Evolutionary conservation across 768 basidiomycete genomes (phyloP).

Genomic region (Lactarius sanguifluus): DNA sequence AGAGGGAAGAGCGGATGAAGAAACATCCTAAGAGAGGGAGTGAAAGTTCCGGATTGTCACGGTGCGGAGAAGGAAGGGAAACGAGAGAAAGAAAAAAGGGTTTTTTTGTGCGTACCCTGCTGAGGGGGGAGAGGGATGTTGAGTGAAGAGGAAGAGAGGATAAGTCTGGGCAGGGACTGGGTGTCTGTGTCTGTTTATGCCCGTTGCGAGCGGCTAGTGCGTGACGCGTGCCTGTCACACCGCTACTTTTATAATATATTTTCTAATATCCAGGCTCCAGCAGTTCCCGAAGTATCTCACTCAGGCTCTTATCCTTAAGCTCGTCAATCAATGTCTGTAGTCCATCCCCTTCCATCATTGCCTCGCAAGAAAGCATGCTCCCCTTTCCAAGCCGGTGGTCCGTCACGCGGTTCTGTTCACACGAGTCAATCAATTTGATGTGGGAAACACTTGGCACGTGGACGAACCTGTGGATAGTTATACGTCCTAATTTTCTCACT

Average conservation of each 20-base stretch:
- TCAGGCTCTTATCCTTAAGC: slow-evolving; percentile 22
- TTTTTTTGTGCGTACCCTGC: background rate
- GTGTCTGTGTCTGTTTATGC: background rate
- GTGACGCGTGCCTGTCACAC: background rate
- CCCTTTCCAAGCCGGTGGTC: slow-evolving; percentile 30
- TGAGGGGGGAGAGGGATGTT: background rate
- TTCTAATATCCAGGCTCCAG: background rate
- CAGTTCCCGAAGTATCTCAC: slow-evolving; percentile 17
- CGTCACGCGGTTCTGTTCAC: slow-evolving; percentile 28
- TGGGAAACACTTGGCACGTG: background rate
- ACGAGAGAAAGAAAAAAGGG: background rate
- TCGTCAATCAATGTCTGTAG: slow-evolving; percentile 13
- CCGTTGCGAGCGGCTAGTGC: background rate
- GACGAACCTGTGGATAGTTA: slow-evolving; percentile 79
- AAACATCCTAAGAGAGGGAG: slow-evolving; percentile 10
- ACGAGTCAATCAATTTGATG: background rate
- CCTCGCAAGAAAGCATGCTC: slow-evolving; percentile 27
- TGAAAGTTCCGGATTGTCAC: background rate
- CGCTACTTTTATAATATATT: background rate
- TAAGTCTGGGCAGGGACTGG: background rate
- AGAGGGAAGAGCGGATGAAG: slow-evolving; percentile 45
- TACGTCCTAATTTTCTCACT: slow-evolving; percentile 97
- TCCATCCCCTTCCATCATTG: slow-evolving; percentile 28
- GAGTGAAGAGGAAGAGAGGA: background rate
- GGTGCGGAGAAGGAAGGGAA: background rate